Evolutionary conservation across 2,329 filamentous ascomycete genomes (phyloP).

Genomic region (Paracoccidioides brasiliensis): DNA sequence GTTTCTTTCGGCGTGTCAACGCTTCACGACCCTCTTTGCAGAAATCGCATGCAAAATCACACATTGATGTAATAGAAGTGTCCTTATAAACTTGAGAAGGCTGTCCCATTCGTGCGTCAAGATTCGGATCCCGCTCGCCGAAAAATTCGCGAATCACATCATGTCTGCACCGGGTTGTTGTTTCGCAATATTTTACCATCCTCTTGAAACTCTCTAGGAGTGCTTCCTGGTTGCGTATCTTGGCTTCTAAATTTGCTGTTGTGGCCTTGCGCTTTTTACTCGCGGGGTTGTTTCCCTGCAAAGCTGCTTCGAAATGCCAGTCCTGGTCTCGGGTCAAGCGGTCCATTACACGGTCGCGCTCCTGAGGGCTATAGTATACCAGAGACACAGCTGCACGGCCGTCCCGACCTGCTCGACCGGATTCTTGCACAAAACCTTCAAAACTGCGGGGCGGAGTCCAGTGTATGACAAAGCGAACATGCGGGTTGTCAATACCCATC

Average conservation of each 20-base stretch:
- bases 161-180: constrained; percentile 60
- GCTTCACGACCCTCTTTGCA: constrained; percentile 52
- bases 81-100: constrained; percentile 14
- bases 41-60: constrained; percentile 65
- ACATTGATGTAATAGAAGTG: constrained; percentile 33
- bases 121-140: constrained; percentile 42
- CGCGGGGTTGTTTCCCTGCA: constrained; percentile 12
- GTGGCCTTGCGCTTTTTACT: constrained; percentile 31
- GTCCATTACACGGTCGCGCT: constrained; percentile 58
- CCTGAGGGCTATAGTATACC: constrained; percentile 80
- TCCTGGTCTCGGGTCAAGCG: constrained; percentile 36
- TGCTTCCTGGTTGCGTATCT: constrained; percentile 25
- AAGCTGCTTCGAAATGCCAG: constrained; percentile 17
- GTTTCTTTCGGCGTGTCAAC: constrained; percentile 44
- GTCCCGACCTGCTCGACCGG: constrained; percentile 78
- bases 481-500: constrained; percentile 94
- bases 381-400: constrained; percentile 73
- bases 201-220: constrained; percentile 51
- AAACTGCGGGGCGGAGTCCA: constrained; percentile 92
- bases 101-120: constrained; percentile 18
- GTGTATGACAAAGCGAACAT: constrained; percentile 88
- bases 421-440: constrained; percentile 93
- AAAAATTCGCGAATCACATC: constrained; percentile 64
- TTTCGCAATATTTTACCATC: constrained; percentile 72
- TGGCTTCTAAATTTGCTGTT: constrained; percentile 29